These are phyloP conservation scores for Boletus coccyginus DNA, from an alignment of 768 basidiomycete species.

Conservation along the genomic window DNA sequence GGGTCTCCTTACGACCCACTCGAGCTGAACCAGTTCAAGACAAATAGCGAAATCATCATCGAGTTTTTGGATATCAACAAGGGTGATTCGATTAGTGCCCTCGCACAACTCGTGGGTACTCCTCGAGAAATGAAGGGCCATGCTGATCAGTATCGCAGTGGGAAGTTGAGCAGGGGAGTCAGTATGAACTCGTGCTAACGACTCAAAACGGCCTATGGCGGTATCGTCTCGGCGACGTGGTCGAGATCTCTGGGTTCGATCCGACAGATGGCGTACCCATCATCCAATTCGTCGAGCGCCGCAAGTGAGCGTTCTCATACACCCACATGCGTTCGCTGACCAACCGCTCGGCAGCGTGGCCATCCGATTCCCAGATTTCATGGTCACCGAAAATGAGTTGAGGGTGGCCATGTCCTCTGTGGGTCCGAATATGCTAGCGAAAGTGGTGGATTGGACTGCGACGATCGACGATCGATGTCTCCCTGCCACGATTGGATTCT, in stretches of 20 bases:
- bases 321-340: background rate
- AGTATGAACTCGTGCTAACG: slow-evolving; percentile 21
- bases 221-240: too few species aligned
- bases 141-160: too few species aligned
- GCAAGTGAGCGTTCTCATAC: slow-evolving; percentile 15
- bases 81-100: background rate
- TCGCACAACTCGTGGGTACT: slow-evolving; percentile 2
- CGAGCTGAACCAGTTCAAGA: slow-evolving; percentile 11
- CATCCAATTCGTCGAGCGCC: slow-evolving; percentile 17
- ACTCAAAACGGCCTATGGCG: slow-evolving; percentile 18
- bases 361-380: slow-evolving; percentile 9
- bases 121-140: background rate
- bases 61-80: slow-evolving; percentile 18
- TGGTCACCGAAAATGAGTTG: slow-evolving; percentile 13
- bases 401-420: slow-evolving; percentile 3
- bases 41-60: background rate
- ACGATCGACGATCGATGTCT: too few species aligned
- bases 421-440: background rate
- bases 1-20: slow-evolving; percentile 3
- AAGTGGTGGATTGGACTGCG: too few species aligned
- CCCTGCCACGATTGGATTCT: too few species aligned
- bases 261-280: too few species aligned
- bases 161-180: background rate
- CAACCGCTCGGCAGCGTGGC: background rate
- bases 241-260: too few species aligned